These are phyloP conservation scores for Xylaria telfairii DNA, from an alignment of 495 filamentous ascomycete genomes.

Conservation along the genomic window DNA sequence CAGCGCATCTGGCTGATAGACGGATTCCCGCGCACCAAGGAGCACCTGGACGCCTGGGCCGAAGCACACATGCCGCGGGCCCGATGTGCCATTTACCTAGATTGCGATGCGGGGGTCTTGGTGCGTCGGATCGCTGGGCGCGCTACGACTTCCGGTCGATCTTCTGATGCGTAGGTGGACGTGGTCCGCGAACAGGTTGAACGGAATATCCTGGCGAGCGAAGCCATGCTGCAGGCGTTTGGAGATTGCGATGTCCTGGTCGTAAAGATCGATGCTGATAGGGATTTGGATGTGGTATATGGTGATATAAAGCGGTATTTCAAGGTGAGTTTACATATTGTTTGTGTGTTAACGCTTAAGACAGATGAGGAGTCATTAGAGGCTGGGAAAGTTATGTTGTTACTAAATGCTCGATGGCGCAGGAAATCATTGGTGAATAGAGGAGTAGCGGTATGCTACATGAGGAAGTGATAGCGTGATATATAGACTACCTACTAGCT, in stretches of 20 bases:
- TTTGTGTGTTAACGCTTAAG: not conserved
- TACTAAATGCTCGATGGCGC: not conserved
- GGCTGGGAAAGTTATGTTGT: not conserved
- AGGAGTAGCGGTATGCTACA: not conserved
- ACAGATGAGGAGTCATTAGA: not conserved
- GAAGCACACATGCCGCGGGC: slow-evolving; percentile 20
- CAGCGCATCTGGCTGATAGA: slow-evolving; percentile 30
- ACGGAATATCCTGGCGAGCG: slow-evolving; percentile 11
- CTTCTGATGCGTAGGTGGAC: slow-evolving; percentile 21
- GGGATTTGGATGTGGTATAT: slow-evolving; percentile 24
- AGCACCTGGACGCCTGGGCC: slow-evolving; percentile 22
- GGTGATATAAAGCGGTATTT: not conserved
- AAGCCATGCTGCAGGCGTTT: slow-evolving; percentile 27
- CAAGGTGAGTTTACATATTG: not conserved
- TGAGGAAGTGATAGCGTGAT: not conserved
- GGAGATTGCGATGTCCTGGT: slow-evolving; percentile 20
- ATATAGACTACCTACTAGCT: not conserved
- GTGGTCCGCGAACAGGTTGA: slow-evolving; percentile 14
- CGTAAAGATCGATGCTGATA: slow-evolving; percentile 18
- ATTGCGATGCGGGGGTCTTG: slow-evolving; percentile 23
- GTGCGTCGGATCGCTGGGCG: slow-evolving; percentile 20
- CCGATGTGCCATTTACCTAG: slow-evolving; percentile 19
- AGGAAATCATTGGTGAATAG: not conserved
- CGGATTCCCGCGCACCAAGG: slow-evolving; percentile 26
- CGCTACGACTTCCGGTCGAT: slow-evolving; percentile 23